Evolutionary conservation across 371 early-diverging fungal genomes (phyloP), one percentile per base, ranked within the genome.

Genomic region (Mortierella sp.): DNA sequence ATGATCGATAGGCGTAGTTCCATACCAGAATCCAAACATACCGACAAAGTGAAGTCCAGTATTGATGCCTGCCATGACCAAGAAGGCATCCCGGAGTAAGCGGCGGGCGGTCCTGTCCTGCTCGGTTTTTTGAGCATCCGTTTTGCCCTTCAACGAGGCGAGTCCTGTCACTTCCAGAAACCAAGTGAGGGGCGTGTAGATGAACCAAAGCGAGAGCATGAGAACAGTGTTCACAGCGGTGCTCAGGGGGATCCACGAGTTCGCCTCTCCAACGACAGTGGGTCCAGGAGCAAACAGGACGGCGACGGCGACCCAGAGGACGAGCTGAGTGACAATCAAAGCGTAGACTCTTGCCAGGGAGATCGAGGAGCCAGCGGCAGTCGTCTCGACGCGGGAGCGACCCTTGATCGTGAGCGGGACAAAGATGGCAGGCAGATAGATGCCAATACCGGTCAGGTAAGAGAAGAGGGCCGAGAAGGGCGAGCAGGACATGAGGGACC

Each of bases 101-200:
- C 11, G 28, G 21, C 76, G 50, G 6, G 76, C 76, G 0, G 3
- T 8, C 31, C 37, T 28, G 24, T 71, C 54, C 46, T 78, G 69
- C 13, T 48, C 43, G 0, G 57, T 40, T 31, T 69, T 50, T 43
- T 44, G 57, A 2, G 37, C 50, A 8, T 78, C 73, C 0, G 73
- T 44, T 34, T n/a, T 67, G 67, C 67, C 67, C 24, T 67, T n/a
- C 13, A 9, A 54, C 3, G 53, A 8, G 13, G 55, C 31, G 48
- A 64, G 31, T 3, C 43, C 44, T 5, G 34, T 28, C 16, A 34
- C 34, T 14, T 61, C 73, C 8, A 78, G 26, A 3, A 78, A 44
- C 51, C 55, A 59, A 1, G 78, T 78, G 43, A 78, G 55, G n/a
- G 69, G 69, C 1, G 78, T 78, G 73, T 78, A 78, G n/a, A 73